phyloP scores from a whole-genome alignment of 352 stramenopile species.

The Globisporangium emineosum region DNA sequence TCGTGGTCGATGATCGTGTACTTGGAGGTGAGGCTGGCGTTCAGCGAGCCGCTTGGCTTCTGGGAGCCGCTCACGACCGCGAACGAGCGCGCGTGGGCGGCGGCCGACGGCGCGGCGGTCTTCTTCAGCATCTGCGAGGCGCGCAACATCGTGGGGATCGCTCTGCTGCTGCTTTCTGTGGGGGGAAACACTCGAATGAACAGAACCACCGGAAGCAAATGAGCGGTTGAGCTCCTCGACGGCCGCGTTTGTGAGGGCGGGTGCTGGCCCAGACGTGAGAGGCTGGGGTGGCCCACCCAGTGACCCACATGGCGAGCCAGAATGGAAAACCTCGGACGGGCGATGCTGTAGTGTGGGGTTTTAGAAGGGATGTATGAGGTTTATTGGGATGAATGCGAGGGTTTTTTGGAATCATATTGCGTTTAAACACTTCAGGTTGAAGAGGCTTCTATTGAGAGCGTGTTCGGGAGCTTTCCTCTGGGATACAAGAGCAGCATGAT shows the following conservation, averaged over 20 bases:
- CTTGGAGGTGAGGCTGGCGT: slow-evolving; percentile 41
- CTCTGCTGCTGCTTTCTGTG: background rate
- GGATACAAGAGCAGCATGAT: slow-evolving; percentile 6
- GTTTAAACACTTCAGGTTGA: slow-evolving; percentile 1
- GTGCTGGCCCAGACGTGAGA: background rate
- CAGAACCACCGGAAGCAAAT: slow-evolving; percentile 10
- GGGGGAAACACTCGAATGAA: background rate
- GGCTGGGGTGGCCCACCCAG: background rate
- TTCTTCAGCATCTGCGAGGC: slow-evolving; percentile 11
- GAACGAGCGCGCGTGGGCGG: slow-evolving; percentile 19
- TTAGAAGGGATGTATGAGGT: background rate
- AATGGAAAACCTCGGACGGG: background rate
- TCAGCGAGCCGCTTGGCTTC: slow-evolving; percentile 26
- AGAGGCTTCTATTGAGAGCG: slow-evolving; percentile 9
- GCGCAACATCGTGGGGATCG: background rate
- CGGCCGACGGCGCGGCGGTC: background rate
- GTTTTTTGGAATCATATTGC: background rate
- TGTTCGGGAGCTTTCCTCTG: background rate
- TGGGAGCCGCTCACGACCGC: slow-evolving; percentile 21
- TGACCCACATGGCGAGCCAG: background rate
- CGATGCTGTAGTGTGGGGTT: background rate
- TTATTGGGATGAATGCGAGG: background rate
- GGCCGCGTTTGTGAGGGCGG: background rate
- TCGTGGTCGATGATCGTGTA: slow-evolving; percentile 92
- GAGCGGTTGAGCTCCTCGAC: slow-evolving; percentile 1